phyloP scores from a whole-genome alignment of 202 grass and related monocot genomes.

The Schoenoplectus triqueter region DNA sequence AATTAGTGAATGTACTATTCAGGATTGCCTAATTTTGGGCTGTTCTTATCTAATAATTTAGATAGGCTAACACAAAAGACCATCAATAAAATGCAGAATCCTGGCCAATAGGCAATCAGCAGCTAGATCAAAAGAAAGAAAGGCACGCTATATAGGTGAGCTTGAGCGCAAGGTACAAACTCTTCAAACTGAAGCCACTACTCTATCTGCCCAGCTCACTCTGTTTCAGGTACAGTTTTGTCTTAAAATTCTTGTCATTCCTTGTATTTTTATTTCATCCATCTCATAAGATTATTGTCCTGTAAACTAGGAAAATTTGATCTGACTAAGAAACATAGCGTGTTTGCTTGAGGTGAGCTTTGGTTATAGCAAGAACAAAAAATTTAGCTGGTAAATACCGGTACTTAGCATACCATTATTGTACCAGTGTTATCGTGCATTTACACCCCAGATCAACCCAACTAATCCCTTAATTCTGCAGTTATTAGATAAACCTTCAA shows the following conservation, averaged over 20 bases:
- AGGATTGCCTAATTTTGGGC: neutral
- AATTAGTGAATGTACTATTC: conserved; percentile 14
- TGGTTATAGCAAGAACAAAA: too few species aligned
- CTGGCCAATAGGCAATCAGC: conserved; percentile 95
- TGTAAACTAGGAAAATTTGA: neutral
- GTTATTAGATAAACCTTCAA: neutral
- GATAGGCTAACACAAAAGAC: neutral
- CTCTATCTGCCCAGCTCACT: conserved; percentile 94
- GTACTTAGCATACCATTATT: neutral
- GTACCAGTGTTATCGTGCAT: neutral
- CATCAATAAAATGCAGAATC: conserved; percentile 62
- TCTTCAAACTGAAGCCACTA: conserved; percentile 99
- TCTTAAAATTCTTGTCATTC: neutral
- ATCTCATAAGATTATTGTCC: neutral
- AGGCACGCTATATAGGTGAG: conserved; percentile 96
- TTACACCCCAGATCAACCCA: neutral
- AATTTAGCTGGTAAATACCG: too few species aligned
- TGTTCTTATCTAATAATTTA: conserved; percentile 8
- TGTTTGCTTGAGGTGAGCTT: neutral
- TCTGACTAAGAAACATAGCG: neutral
- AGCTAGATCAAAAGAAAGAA: conserved; percentile 96
- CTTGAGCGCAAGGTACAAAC: conserved; percentile 96
- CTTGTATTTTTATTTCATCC: neutral
- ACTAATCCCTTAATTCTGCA: conserved; percentile 20
- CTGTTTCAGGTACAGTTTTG: conserved; percentile 72